Base-by-base conservation (phyloP, 176 grass and related monocot genomes). In the Zizania latifolia region DNA sequence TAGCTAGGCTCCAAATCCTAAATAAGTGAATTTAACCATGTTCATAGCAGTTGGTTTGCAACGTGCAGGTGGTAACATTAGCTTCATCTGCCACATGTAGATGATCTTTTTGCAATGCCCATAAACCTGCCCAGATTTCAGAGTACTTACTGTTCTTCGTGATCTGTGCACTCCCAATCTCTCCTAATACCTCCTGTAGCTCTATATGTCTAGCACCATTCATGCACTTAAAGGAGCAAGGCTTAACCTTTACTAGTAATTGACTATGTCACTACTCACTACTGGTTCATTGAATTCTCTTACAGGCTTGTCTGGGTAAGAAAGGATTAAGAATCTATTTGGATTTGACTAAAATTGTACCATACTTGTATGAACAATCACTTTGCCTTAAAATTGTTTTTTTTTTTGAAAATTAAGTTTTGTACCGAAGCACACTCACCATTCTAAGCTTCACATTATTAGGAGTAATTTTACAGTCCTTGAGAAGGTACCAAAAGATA, bases 1-100 rank as follows among this genome's bases (percentile, higher is more conserved):
- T 33, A 22, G 33, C 4, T 75, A 66, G 30, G 32, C 19, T 71
- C 78, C 76, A 63, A 53, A 55, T 46, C 6, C 77, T 62, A 62
- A n/a, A n/a, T n/a, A n/a, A n/a, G 6, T 29, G 50, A 81, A 51
- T 46, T 35, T 56, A 76, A 77, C 27, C 15, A 70, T 45, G 46
- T 64, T 86, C 64, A 71, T 36, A 43, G 71, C 8, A 77, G 64
- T 70, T 77, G 31, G 72, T 43, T 82, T 77, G 81, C 65, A 70
- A 77, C 56, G 57, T 64, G 48, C 78, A 76, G 5, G 71, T 70
- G 70, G 43, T 36, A 65, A 21, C 45, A 39, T 43, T 55, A 32
- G 70, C 71, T 34, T 37, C 34, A 16, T 76, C 65, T 36, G 38
- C 28, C 39, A 40, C 58, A 48, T n/a, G n/a, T n/a, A n/a, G n/a